Percentiles rank a stretch among this genome's conserved stretches.
These are phyloP conservation scores for Trichophyton equinum DNA, from an alignment of 2,329 filamentous ascomycete genomes.

Conservation along the genomic window DNA sequence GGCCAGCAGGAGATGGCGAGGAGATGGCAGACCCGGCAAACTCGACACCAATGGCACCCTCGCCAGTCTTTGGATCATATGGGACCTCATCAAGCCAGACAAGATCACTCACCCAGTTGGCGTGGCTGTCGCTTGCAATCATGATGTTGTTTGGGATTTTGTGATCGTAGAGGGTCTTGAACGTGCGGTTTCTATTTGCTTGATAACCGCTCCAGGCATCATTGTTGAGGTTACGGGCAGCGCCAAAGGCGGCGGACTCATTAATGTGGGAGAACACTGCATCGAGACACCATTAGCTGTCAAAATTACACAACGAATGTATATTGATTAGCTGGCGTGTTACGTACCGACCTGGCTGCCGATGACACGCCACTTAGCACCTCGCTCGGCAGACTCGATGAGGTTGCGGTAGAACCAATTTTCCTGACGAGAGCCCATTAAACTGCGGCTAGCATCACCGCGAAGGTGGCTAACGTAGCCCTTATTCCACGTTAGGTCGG, in stretches of 20 bases:
- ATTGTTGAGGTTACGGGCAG: constrained; percentile 37
- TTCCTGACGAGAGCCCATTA: constrained; percentile 64
- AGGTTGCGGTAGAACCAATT: constrained; percentile 58
- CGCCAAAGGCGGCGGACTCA: constrained; percentile 17
- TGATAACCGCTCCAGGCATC: constrained; percentile 56
- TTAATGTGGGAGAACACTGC: constrained; percentile 19
- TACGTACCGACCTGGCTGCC: constrained; percentile 28
- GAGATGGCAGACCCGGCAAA: constrained; percentile 56
- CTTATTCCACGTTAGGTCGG: constrained; percentile 45
- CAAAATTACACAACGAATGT: too few relatives aligned
- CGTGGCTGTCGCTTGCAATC: constrained; percentile 57
- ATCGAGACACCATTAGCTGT: constrained; percentile 24
- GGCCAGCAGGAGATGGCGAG: constrained; percentile 47
- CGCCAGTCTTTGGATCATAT: constrained; percentile 44
- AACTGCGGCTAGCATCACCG: constrained; percentile 52
- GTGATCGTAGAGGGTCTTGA: constrained; percentile 53
- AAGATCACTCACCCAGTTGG: constrained; percentile 51
- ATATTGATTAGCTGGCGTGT: too few relatives aligned
- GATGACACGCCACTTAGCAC: constrained; percentile 57
- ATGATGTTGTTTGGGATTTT: constrained; percentile 62
- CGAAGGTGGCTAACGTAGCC: constrained; percentile 50
- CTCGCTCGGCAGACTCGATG: constrained; percentile 44
- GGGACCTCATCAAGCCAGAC: constrained; percentile 42
- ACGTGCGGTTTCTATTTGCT: constrained; percentile 58
- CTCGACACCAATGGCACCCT: constrained; percentile 48